Evolutionary conservation across 2,329 filamentous ascomycete species (phyloP), one percentile per base, ranked within the genome.

Genomic region (Aphanoascus verrucosus): DNA sequence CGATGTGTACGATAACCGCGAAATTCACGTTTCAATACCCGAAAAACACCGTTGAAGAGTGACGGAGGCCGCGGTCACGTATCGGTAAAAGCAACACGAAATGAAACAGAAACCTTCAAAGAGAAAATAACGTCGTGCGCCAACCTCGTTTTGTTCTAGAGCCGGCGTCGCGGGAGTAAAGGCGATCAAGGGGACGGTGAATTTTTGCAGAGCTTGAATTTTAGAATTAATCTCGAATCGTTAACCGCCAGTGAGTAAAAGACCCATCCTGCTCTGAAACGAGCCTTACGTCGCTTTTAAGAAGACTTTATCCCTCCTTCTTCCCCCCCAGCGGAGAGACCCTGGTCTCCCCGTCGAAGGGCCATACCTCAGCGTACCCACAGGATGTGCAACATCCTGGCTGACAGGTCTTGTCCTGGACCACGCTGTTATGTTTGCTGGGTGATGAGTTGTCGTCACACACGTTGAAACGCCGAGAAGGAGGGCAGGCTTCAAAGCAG

Each of bases 281-380:
- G 40, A 43, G 49, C 40, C 49, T 51, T 51, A 51, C 20, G 44
- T 51, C 28, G 40, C 28, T 51, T 51, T 17, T 44, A 31, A 28
- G 41, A 40, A 51, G 49, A 43, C 49, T 51, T 51, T 23, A 17
- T 32, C 31, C 28, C 15, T 19, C 19, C 41, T 31, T 35, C 3
- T 28, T n/a, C n/a, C n/a, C 23, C 23, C 23, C 23, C 23, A 28
- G 23, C 23, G 23, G 19, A 42, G 37, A 5, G 15, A 35, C 49
- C 49, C 49, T 34, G 32, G 48, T 42, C 28, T 51, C 49, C 49
- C 43, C 49, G 8, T 15, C 43, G 42, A 43, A 20, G 48, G 40
- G 44, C n/a, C 15, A 19, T 8, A 19, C 20, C 38, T 31, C 34
- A 44, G 49, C 49, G 35, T 44, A 40, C 49, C 31, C 9, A 15